Percentiles rank a stretch among this genome's conserved stretches.
These are phyloP conservation scores for Urtica urens DNA, from an alignment of 306 rosid species.

Conservation along the genomic window DNA sequence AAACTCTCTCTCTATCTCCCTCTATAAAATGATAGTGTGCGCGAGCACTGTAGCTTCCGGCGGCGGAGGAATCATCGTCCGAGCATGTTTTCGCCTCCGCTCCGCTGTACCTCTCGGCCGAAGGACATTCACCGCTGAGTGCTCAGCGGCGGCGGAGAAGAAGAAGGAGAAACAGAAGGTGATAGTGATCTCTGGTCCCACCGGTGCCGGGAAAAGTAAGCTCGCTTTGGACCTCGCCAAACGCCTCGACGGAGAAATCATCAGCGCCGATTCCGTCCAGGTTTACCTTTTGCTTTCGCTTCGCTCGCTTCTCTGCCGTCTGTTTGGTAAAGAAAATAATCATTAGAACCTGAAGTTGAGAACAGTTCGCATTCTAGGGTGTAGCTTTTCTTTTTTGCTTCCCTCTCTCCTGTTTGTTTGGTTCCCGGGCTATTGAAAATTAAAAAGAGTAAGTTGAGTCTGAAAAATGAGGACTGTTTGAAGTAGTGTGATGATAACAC, in stretches of 20 bases:
- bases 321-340: too few species aligned
- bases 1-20: neutral
- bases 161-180: slow-evolving; percentile 67
- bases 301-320: too few species aligned
- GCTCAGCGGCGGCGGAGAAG: slow-evolving; percentile 28
- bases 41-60: slow-evolving; percentile 24
- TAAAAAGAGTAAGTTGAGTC: neutral
- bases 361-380: too few species aligned
- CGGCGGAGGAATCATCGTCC: slow-evolving; percentile 29
- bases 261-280: slow-evolving; percentile 95
- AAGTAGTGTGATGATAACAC: too few species aligned
- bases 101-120: slow-evolving; percentile 18
- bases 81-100: slow-evolving; percentile 24
- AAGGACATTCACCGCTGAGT: slow-evolving; percentile 24
- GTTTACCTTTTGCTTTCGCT: slow-evolving; percentile 19
- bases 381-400: neutral
- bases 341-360: too few species aligned
- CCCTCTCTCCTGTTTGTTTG: neutral
- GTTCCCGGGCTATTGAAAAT: neutral
- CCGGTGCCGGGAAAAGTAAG: slow-evolving; percentile 80
- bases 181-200: slow-evolving; percentile 79
- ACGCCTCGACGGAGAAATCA: slow-evolving; percentile 76
- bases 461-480: too few species aligned
- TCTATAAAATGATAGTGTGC: slow-evolving; percentile 25
- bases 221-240: slow-evolving; percentile 84